These are phyloP conservation scores for Saturnispora kantuleensis DNA, from an alignment of 805 yeast genomes.

Conservation along the genomic window DNA sequence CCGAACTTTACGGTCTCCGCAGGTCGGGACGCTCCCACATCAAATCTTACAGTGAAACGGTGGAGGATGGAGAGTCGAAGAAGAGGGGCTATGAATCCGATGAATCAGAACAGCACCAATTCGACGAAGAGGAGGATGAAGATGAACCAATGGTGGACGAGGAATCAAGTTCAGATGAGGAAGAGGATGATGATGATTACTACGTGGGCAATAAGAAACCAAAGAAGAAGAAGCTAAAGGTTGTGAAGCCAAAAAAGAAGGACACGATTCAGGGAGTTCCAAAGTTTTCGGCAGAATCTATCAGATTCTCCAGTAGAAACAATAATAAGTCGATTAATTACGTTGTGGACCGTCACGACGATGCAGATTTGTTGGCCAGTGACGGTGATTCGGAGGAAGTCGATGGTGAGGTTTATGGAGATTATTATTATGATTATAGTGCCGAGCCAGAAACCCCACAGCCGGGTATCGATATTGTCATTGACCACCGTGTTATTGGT, in stretches of 20 bases:
- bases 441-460: constrained; percentile 14
- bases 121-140: constrained; percentile 25
- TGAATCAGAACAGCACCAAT: not conserved
- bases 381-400: constrained; percentile 28
- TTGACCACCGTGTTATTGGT: constrained; percentile 43
- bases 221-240: constrained; percentile 30
- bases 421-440: constrained; percentile 18
- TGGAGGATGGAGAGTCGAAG: constrained; percentile 15
- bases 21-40: constrained; percentile 58
- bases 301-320: constrained; percentile 74
- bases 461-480: constrained; percentile 31
- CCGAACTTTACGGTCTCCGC: constrained; percentile 77
- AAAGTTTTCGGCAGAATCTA: constrained; percentile 6
- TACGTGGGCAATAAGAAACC: constrained; percentile 13
- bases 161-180: constrained; percentile 19
- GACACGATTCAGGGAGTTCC: constrained; percentile 12
- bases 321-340: constrained; percentile 54
- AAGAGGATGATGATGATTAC: constrained; percentile 27
- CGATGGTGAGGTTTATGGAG: constrained; percentile 18
- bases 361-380: constrained; percentile 39
- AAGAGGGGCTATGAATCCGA: constrained; percentile 11
- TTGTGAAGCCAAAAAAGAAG: constrained; percentile 10
- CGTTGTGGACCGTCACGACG: constrained; percentile 59
- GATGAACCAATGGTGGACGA: constrained; percentile 17
- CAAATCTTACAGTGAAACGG: constrained; percentile 22